Base-by-base conservation (phyloP, 73 alveolate genomes). In the Paramecium pentaurelia region DNA sequence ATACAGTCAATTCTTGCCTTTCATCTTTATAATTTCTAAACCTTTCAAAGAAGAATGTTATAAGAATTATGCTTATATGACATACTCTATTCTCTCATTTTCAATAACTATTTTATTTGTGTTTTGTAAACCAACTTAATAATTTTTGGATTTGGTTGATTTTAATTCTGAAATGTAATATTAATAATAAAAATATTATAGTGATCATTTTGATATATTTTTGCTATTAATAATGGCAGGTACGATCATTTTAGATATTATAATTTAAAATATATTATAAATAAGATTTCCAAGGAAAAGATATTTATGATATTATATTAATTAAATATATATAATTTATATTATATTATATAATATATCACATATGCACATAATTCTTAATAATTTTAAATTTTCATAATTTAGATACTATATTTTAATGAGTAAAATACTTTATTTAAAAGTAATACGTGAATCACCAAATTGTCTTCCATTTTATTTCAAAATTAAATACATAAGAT, bases 391-490 rank as follows among this genome's bases (percentile, higher is more conserved):
- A n/a, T 6, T 18, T 34, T 54, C 70, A 54, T 54, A 18, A 54
- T 54, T 54, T 54, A 5, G 36, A 18, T 54, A 54, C 70, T 54
- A 49, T 10, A 54, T 0, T 16, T 16, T 54, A 54, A 4, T 16
- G 32, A 54, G 32, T 54, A 54, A 54, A 54, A n/a, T 54, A 54
- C 70, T 54, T 54, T 54, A 8, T 54, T 54, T 54, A 8, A 54
- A 54, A 54, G 32, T 54, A 18, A 54, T 54, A 54, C 70, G n/a
- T 0, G 34, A 54, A 54, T 75, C 88, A 34, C 88, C 88, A 38
- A 75, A 75, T 16, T 27, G 18, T 40, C 88, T 30, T 34, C 88
- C 88, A n/a, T 75, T 75, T 37, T 75, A 75, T 40, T 37, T 75
- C 32, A 75, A 40, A 34, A 75, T 36, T 45, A 10, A 32, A 12